These are phyloP conservation scores for Phellopilus nigrolimitatus DNA, from an alignment of 1,284 basidiomycete genomes.

Conservation along the genomic window DNA sequence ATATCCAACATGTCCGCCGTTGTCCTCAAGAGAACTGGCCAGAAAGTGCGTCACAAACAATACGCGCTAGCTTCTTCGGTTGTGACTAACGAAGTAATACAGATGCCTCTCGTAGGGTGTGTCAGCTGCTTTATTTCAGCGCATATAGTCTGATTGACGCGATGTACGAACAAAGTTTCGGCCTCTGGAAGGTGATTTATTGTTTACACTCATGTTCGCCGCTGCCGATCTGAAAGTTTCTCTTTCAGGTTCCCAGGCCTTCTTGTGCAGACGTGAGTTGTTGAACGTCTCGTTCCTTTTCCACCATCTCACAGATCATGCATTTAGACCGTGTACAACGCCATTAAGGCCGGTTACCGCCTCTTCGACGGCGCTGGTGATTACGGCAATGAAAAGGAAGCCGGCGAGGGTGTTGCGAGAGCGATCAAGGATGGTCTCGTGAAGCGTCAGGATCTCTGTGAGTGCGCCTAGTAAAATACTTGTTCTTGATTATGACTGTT, in stretches of 20 bases:
- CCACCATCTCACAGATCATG: not conserved
- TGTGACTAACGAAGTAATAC: constrained; percentile 3
- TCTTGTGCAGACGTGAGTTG: constrained; percentile 53
- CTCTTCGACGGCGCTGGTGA: constrained; percentile 77
- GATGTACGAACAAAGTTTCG: constrained; percentile 44
- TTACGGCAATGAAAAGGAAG: constrained; percentile 83
- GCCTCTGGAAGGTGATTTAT: constrained; percentile 58
- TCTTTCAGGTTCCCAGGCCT: constrained; percentile 47
- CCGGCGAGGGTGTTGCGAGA: constrained; percentile 47
- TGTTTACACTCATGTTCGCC: not conserved
- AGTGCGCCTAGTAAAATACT: constrained; percentile 29
- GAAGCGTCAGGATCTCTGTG: constrained; percentile 73
- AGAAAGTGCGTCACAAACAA: constrained; percentile 39
- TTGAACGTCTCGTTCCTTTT: constrained; percentile 1
- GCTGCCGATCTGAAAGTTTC: constrained; percentile 13
- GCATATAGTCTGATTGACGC: constrained; percentile 7
- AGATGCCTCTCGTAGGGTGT: constrained; percentile 65
- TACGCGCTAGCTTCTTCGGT: constrained; percentile 12
- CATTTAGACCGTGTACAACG: constrained; percentile 43
- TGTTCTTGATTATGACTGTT: not conserved
- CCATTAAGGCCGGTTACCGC: constrained; percentile 56
- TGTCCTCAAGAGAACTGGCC: constrained; percentile 53
- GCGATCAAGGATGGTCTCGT: constrained; percentile 74
- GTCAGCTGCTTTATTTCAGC: constrained; percentile 1
- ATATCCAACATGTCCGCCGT: constrained; percentile 41